Conservation (phyloP, 2,329 filamentous ascomycete genomes). For the Aspergillus calidoustus region DNA sequence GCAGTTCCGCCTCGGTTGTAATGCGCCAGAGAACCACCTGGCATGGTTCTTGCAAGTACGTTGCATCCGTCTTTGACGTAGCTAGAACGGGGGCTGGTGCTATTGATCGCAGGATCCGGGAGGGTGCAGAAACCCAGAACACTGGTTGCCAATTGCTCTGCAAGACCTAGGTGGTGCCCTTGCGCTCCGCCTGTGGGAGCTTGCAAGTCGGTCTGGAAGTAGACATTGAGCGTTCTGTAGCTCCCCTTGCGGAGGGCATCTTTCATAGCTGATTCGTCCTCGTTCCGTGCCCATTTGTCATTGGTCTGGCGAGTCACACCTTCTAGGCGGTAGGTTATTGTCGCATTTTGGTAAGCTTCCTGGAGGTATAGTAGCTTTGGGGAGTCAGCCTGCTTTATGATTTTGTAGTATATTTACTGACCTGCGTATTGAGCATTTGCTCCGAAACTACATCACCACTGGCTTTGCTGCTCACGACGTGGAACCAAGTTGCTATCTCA, state of each 20-base stretch:
- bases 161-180: constrained; percentile 21
- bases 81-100: constrained; percentile 37
- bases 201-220: constrained; percentile 61
- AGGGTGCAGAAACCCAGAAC: constrained; percentile 62
- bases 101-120: constrained; percentile 46
- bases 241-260: constrained; percentile 56
- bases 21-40: constrained; percentile 53
- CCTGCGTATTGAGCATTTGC: constrained; percentile 42
- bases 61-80: constrained; percentile 63
- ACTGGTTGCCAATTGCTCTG: constrained; percentile 30
- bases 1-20: constrained; percentile 55
- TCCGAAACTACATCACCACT: constrained; percentile 35
- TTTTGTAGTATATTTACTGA: constrained; percentile 22
- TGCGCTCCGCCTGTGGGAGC: constrained; percentile 29
- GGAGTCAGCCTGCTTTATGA: background rate
- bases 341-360: constrained; percentile 49
- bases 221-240: constrained; percentile 62
- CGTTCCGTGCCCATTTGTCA: constrained; percentile 58
- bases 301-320: constrained; percentile 57
- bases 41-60: constrained; percentile 62
- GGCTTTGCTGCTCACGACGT: constrained; percentile 44
- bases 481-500: constrained; percentile 49
- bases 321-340: constrained; percentile 56
- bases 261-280: constrained; percentile 58
- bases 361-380: constrained; percentile 45